Base-by-base conservation (phyloP, 1,284 basidiomycete species). In the Earliella scabrosa region DNA sequence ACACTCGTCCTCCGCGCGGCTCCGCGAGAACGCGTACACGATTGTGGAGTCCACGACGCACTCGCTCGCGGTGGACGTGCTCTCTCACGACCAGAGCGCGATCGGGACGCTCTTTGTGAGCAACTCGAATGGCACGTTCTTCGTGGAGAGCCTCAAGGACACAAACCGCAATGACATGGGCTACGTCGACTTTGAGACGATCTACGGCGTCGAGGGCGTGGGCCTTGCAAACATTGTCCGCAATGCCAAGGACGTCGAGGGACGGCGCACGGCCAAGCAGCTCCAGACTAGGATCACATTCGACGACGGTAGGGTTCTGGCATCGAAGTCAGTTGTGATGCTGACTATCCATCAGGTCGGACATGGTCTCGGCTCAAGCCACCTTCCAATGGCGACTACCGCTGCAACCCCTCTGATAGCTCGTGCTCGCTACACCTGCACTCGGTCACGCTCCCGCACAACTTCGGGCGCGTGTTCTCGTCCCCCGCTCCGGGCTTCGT, bases 81-180 rank as follows among this genome's bases (percentile, higher is more conserved):
- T 96, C 51, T 79, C 92, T 4, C 86, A 91, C 51, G 87, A 93
- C 49, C 76, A 78, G 39, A 81, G 82, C 56, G 78, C 84, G 9
- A 86, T 95, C 20, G 97, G 97, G 1, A 97, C 95, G 2, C 77
- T 99, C 4, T 99, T 98, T 75, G 90, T 97, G 45, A 93, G 90
- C 71, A 97, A 98, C 73, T 92, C 89, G 38, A 93, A 97, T 62
- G 97, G 97, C 2, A 97, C 93, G 9, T 94, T 88, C 74, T 99
- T 98, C 70, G 91, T 96, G n/a, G 84, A 96, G 73, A 91, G 90
- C 66, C 78, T 99, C 52, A 83, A 87, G 67, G 88, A 96, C 68
- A 98, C 97, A 8, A 96, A 97, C 71, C 81, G 97, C 43, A 97
- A 97, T 69, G 77, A 83, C 44, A 75, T 81, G 60, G 97, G 96